phyloP scores from a whole-genome alignment of 1,284 basidiomycete genomes.

The Trametes sp. region DNA sequence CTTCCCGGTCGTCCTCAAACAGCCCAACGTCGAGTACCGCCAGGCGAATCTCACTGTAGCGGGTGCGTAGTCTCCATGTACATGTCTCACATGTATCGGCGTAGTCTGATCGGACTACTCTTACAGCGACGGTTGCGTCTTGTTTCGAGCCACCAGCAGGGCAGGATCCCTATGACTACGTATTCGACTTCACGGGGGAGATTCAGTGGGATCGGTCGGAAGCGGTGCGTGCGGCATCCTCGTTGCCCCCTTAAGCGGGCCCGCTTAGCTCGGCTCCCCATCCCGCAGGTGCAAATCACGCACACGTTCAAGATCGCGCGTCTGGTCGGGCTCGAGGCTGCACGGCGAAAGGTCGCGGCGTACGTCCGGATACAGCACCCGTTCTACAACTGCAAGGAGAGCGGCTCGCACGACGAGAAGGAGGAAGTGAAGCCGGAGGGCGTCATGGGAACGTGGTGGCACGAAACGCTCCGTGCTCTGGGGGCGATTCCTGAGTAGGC shows the following conservation, averaged over 20 bases:
- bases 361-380: conserved; percentile 85
- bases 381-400: conserved; percentile 82
- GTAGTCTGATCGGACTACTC: conserved; percentile 13
- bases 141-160: conserved; percentile 76
- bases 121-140: conserved; percentile 65
- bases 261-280: conserved; percentile 8
- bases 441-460: conserved; percentile 87
- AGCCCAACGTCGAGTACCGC: conserved; percentile 78
- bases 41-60: conserved; percentile 83
- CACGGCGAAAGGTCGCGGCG: conserved; percentile 71
- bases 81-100: conserved; percentile 16
- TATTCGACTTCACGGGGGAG: conserved; percentile 87
- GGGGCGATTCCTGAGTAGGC: conserved; percentile 73
- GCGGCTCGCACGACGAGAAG: conserved; percentile 73
- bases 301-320: conserved; percentile 79
- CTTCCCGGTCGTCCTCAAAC: conserved; percentile 74
- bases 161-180: conserved; percentile 69
- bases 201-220: conserved; percentile 81
- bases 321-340: conserved; percentile 73
- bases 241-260: conserved; percentile 8
- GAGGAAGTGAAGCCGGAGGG: conserved; percentile 80
- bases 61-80: conserved; percentile 49
- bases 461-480: conserved; percentile 81
- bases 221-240: conserved; percentile 53
- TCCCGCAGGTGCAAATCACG: conserved; percentile 74